These are phyloP conservation scores for Aspergillus bertholletiae DNA, from an alignment of 495 filamentous ascomycete genomes.

Conservation along the genomic window DNA sequence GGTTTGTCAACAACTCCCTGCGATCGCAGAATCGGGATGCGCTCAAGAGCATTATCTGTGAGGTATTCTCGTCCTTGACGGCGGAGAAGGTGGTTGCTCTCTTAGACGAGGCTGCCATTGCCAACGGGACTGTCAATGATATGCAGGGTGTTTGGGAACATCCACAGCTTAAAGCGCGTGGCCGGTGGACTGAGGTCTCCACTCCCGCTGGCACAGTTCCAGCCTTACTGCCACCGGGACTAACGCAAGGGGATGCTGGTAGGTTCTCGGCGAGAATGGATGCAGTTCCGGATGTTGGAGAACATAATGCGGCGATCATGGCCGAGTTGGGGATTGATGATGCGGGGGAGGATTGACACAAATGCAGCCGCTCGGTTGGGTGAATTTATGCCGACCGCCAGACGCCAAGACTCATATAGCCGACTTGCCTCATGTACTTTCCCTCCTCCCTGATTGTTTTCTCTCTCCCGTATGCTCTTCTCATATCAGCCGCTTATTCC, in stretches of 20 bases:
- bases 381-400: background rate
- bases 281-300: constrained; percentile 35
- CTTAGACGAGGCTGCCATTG: constrained; percentile 35
- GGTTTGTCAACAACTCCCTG: constrained; percentile 34
- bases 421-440: constrained; percentile 1
- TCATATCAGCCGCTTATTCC: background rate
- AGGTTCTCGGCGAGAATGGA: constrained; percentile 26
- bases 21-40: constrained; percentile 30
- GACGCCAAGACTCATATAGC: constrained; percentile 5
- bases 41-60: constrained; percentile 29
- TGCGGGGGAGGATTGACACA: background rate
- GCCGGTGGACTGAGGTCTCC: constrained; percentile 43
- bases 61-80: constrained; percentile 25
- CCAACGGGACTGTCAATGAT: constrained; percentile 49
- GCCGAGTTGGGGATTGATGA: constrained; percentile 27
- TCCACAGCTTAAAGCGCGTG: constrained; percentile 40
- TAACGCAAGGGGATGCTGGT: constrained; percentile 12
- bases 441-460: background rate
- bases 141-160: constrained; percentile 49
- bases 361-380: too few relatives aligned
- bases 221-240: constrained; percentile 42
- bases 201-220: constrained; percentile 38
- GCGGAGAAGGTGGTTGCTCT: constrained; percentile 25
- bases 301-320: constrained; percentile 39
- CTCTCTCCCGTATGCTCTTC: background rate